These are phyloP conservation scores for Scheffersomyces amazonensis DNA, from an alignment of 805 yeast genomes.

Conservation along the genomic window DNA sequence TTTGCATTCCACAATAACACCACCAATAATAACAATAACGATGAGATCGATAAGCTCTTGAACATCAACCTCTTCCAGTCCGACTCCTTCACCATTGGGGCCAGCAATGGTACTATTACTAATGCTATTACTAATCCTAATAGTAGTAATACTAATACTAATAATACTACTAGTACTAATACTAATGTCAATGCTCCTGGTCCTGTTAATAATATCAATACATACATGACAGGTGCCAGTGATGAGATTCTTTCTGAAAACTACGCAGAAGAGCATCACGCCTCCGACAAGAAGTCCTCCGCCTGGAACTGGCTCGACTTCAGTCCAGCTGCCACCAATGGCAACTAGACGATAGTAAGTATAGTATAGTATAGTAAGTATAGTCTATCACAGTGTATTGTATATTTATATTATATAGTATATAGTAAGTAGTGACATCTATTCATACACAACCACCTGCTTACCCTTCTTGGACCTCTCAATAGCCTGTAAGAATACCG, in stretches of 20 bases:
- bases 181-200: not conserved
- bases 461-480: conserved; percentile 37
- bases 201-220: conserved; percentile 4
- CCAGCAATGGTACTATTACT: not conserved
- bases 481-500: conserved; percentile 44
- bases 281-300: too few relatives aligned
- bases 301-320: conserved; percentile 45
- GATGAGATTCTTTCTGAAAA: conserved; percentile 37
- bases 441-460: conserved; percentile 32
- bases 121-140: conserved; percentile 1
- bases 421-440: too few relatives aligned
- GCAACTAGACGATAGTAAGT: not conserved
- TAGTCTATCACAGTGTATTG: too few relatives aligned
- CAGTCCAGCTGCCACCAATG: conserved; percentile 18
- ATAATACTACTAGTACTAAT: too few relatives aligned
- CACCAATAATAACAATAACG: conserved; percentile 12
- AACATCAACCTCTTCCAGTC: conserved; percentile 38
- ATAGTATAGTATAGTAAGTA: too few relatives aligned
- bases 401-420: too few relatives aligned
- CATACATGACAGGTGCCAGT: conserved; percentile 21
- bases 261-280: too few relatives aligned
- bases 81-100: conserved; percentile 27
- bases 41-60: conserved; percentile 39
- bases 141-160: conserved; percentile 7
- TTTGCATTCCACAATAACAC: not conserved